phyloP scores from a whole-genome alignment of 768 basidiomycete genomes.

The Podaxis carcinomalis region DNA sequence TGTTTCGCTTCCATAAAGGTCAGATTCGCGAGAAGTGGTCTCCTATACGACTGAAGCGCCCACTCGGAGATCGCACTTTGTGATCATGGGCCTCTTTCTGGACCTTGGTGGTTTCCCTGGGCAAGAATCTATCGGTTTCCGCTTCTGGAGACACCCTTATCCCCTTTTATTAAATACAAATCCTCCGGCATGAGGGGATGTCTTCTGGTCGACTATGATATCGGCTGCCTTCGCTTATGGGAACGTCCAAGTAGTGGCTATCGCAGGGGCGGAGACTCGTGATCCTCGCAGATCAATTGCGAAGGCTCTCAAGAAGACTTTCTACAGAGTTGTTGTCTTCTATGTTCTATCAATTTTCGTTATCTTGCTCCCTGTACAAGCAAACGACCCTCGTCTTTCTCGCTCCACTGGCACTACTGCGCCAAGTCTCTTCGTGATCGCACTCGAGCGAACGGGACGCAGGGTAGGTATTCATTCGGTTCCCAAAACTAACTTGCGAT shows the following conservation, averaged over 20 bases:
- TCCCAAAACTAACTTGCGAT: neutral
- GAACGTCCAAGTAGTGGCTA: constrained; percentile 48
- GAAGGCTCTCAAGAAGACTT: constrained; percentile 57
- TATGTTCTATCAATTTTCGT: constrained; percentile 55
- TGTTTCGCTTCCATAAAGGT: constrained; percentile 39
- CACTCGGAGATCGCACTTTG: constrained; percentile 40
- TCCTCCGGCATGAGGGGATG: constrained; percentile 34
- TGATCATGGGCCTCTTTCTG: constrained; percentile 36
- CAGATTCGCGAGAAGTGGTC: neutral
- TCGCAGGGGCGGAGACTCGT: constrained; percentile 49
- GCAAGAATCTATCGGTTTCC: constrained; percentile 38
- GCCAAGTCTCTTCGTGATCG: constrained; percentile 72
- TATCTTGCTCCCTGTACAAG: constrained; percentile 66
- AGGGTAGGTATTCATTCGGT: constrained; percentile 29
- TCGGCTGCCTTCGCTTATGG: constrained; percentile 60
- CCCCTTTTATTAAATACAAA: constrained; percentile 23
- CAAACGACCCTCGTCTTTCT: constrained; percentile 38
- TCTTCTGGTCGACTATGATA: constrained; percentile 36
- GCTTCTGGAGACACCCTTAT: constrained; percentile 38
- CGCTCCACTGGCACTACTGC: constrained; percentile 33
- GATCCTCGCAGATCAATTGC: constrained; percentile 66
- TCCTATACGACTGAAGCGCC: neutral
- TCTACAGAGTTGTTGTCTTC: constrained; percentile 31
- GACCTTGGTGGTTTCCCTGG: constrained; percentile 36
- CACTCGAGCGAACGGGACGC: constrained; percentile 56